Evolutionary conservation across 2,329 filamentous ascomycete genomes (phyloP).

Genomic region (Hyphodiscus sp.): DNA sequence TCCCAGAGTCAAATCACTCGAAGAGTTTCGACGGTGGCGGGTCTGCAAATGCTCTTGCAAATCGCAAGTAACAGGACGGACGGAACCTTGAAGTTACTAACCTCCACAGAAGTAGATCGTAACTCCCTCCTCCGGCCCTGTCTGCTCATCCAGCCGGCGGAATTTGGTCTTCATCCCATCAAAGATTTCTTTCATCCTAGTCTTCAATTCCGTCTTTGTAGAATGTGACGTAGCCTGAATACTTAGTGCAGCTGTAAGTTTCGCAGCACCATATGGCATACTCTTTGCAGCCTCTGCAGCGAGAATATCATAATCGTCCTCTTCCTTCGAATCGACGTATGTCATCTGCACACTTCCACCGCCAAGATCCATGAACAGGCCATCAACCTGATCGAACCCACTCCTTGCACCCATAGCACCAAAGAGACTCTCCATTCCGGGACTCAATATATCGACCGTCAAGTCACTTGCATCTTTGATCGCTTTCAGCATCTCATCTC

Average conservation of each 20-base stretch:
- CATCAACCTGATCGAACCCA: slow-evolving; percentile 62
- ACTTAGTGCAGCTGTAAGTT: slow-evolving; percentile 45
- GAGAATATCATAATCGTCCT: slow-evolving; percentile 40
- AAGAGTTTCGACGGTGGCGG: too few species aligned
- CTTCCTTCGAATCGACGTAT: slow-evolving; percentile 46
- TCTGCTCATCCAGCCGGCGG: slow-evolving; percentile 43
- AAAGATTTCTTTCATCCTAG: slow-evolving; percentile 55
- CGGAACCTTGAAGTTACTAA: too few species aligned
- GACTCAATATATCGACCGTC: slow-evolving; percentile 65
- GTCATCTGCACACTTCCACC: slow-evolving; percentile 64
- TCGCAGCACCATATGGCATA: slow-evolving; percentile 56
- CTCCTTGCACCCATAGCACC: slow-evolving; percentile 80
- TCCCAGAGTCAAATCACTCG: too few species aligned
- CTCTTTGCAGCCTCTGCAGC: slow-evolving; percentile 50
- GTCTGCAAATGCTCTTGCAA: too few species aligned
- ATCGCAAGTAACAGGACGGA: too few species aligned
- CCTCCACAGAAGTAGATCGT: slow-evolving; percentile 79
- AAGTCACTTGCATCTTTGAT: slow-evolving; percentile 62
- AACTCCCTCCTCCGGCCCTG: slow-evolving; percentile 39
- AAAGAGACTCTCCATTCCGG: slow-evolving; percentile 74
- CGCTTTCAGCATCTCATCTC: slow-evolving; percentile 55
- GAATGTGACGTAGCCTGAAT: slow-evolving; percentile 36
- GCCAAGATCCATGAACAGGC: slow-evolving; percentile 81
- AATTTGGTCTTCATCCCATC: slow-evolving; percentile 43
- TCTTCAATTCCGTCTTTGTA: slow-evolving; percentile 40